These are phyloP conservation scores for Russula emetica DNA, from an alignment of 768 basidiomycete species.

Conservation along the genomic window DNA sequence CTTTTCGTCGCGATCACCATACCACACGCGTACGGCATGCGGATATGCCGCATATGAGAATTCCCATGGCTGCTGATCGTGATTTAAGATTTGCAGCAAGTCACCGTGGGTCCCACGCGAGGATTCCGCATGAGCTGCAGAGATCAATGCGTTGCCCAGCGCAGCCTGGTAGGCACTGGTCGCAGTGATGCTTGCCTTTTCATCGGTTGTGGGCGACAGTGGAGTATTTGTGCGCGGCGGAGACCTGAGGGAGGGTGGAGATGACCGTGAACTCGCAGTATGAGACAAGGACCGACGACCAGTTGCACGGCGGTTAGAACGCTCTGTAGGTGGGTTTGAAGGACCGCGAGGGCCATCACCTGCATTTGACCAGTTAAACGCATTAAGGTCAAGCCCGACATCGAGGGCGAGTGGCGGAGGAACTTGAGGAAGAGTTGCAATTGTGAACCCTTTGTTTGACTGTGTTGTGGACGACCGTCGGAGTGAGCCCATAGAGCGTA, in stretches of 20 bases:
- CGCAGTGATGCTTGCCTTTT: conserved; percentile 30
- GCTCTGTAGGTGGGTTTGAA: conserved; percentile 31
- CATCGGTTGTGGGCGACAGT: conserved; percentile 33
- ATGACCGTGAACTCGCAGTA: conserved; percentile 30
- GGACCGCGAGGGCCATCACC: conserved; percentile 35
- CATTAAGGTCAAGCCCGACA: conserved; percentile 33
- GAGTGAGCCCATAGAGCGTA: conserved; percentile 79
- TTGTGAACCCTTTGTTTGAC: conserved; percentile 30
- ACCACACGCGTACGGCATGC: conserved; percentile 80
- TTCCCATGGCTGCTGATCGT: conserved; percentile 84
- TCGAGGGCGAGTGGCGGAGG: conserved; percentile 49
- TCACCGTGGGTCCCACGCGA: conserved; percentile 88
- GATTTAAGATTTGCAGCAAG: conserved; percentile 87
- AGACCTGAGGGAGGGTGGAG: conserved; percentile 48
- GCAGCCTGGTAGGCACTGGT: conserved; percentile 55
- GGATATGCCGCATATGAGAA: conserved; percentile 82
- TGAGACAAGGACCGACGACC: conserved; percentile 77
- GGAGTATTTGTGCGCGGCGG: conserved; percentile 44
- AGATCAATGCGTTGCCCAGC: conserved; percentile 85
- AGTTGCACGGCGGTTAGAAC: conserved; percentile 38
- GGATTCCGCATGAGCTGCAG: conserved; percentile 93
- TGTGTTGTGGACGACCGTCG: conserved; percentile 44
- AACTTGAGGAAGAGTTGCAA: conserved; percentile 44
- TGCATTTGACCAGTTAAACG: conserved; percentile 45
- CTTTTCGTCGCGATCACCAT: conserved; percentile 89